Percentiles rank a stretch among this genome's conserved stretches.
These are phyloP conservation scores for Trichoderma oligosporum DNA, from an alignment of 2,329 filamentous ascomycete species.

Conservation along the genomic window DNA sequence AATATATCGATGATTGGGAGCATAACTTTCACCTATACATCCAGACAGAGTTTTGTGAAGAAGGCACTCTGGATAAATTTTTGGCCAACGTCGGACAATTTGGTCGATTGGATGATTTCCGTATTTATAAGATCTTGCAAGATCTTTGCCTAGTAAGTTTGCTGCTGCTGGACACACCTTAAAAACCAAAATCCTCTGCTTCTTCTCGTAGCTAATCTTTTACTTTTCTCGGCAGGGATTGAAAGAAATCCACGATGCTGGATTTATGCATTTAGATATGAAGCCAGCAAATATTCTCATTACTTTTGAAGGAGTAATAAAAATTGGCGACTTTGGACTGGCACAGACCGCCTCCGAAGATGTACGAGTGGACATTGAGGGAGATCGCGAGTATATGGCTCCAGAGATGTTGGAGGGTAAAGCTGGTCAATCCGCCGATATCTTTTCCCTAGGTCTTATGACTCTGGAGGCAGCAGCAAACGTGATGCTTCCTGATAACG, in stretches of 20 bases:
- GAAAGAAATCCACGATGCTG: slow-evolving; percentile 82
- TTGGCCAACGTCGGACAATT: slow-evolving; percentile 76
- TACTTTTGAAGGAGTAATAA: slow-evolving; percentile 74
- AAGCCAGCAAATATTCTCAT: slow-evolving; percentile 84
- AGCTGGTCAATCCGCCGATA: slow-evolving; percentile 85
- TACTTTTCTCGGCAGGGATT: slow-evolving; percentile 59
- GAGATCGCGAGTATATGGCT: slow-evolving; percentile 93
- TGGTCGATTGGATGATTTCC: slow-evolving; percentile 89
- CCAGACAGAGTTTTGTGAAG: slow-evolving; percentile 94
- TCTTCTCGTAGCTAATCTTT: slow-evolving; percentile 21
- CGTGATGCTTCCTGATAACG: slow-evolving; percentile 89
- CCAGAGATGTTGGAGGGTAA: slow-evolving; percentile 84
- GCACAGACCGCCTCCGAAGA: slow-evolving; percentile 75
- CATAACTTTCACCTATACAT: slow-evolving; percentile 84
- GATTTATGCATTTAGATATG: slow-evolving; percentile 80
- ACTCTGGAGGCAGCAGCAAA: slow-evolving; percentile 94
- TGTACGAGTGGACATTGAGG: slow-evolving; percentile 78
- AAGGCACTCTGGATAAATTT: slow-evolving; percentile 85
- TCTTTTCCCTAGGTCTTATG: slow-evolving; percentile 92
- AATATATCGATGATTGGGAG: slow-evolving; percentile 86
- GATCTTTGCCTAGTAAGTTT: slow-evolving; percentile 73
- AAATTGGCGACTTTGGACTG: slow-evolving; percentile 83
- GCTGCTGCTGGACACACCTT: neutral
- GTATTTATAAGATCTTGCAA: slow-evolving; percentile 96
- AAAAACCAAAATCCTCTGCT: neutral